These are phyloP conservation scores for Candolleomyces aberdarensis DNA, from an alignment of 768 basidiomycete species.

Conservation along the genomic window DNA sequence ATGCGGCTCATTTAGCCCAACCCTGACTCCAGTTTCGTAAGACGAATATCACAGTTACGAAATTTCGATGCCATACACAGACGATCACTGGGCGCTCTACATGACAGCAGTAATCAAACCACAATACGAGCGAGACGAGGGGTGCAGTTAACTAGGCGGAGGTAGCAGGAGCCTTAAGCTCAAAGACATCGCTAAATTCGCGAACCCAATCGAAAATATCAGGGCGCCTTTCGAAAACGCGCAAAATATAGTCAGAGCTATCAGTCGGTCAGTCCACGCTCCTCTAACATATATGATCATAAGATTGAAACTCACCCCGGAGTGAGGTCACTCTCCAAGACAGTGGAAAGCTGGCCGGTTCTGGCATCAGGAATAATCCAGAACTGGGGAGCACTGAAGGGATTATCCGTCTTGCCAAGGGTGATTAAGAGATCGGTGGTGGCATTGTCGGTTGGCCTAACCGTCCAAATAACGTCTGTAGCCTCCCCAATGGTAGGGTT, in stretches of 20 bases:
- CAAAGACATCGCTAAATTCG: not conserved
- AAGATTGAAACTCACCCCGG: not conserved
- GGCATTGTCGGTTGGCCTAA: not conserved
- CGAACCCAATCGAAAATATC: not conserved
- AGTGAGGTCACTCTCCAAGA: not conserved
- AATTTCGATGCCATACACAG: too few species aligned
- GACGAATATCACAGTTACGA: too few species aligned
- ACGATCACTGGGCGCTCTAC: too few species aligned
- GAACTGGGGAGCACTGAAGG: not conserved
- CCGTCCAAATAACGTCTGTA: not conserved
- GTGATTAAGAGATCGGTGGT: not conserved
- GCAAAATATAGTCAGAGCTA: not conserved
- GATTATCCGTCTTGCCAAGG: not conserved
- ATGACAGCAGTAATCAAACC: too few species aligned
- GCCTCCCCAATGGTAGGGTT: not conserved
- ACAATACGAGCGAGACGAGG: too few species aligned
- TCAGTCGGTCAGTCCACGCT: not conserved
- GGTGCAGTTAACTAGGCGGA: too few species aligned
- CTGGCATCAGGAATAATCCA: not conserved
- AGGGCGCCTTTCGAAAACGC: not conserved
- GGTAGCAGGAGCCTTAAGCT: not conserved
- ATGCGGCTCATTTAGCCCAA: too few species aligned
- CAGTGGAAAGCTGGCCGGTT: not conserved
- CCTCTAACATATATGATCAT: not conserved
- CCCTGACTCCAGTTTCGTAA: too few species aligned